Evolutionary conservation across 305 asterid species (phyloP), one percentile per base, ranked within the genome.

Genomic region (Fraxinus xanthoxyloides): DNA sequence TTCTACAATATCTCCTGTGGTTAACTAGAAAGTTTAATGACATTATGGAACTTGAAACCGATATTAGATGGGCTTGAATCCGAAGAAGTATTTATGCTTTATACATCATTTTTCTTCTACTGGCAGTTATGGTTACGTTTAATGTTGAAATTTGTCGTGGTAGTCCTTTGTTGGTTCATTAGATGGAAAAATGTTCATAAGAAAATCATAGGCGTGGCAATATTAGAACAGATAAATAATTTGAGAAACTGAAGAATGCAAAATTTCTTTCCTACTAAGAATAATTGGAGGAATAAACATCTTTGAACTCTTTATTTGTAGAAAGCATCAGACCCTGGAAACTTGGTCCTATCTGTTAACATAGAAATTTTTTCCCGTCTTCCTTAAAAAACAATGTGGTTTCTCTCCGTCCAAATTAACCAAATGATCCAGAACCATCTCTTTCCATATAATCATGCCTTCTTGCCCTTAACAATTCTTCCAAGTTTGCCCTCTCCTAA

Each of bases 31-130:
- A n/a, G 70, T 26, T 65, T 81, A 84, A 48, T 31, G 80, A 74
- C 77, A 80, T 46, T 69, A 77, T 84, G 59, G 63, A 82, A 67
- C 67, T 69, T 76, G 65, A 56, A 87, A 72, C 78, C 36, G 56
- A 46, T 73, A 79, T 24, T 30, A 40, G 48, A 51, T 70, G 80
- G 81, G 77, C 38, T 10, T 81, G 83, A 80, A 63, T 76, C 70
- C 21, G 69, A 48, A 59, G 67, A 81, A 8, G 75, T 59, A 12
- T 21, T 80, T 75, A 30, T 72, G 78, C 77, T n/a, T n/a, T 76
- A 8, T 43, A 23, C 36, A 28, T 67, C 4, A 0, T 13, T 67
- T 13, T 67, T 30, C 35, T 67, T 31, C 21, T 28, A 12, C 75
- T 4, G 69, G 69, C 36, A 10, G 79, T 46, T 76, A 77, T 32